Percentiles rank a stretch among this genome's conserved stretches.
Conservation (phyloP, 441 rosid species). For the Erodium moschatum region DNA sequence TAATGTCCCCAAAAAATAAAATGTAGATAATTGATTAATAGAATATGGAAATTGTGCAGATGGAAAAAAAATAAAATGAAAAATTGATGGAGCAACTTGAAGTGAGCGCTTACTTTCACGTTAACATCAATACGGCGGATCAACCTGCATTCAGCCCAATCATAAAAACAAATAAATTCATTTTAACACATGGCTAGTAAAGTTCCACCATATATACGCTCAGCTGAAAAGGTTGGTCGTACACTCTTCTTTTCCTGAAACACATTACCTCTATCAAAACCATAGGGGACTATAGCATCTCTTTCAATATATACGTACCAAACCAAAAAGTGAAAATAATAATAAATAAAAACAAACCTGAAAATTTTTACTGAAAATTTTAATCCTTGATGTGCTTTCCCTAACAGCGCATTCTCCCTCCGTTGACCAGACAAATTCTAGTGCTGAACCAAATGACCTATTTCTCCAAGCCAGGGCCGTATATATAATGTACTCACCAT, state of each 20-base stretch:
- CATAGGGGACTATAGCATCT: no score
- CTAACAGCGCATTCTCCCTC: no score
- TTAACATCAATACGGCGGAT: slow-evolving; percentile 94
- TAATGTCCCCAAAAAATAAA: slow-evolving; percentile 26
- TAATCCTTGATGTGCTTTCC: no score
- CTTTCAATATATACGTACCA: background rate
- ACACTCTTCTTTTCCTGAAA: slow-evolving; percentile 74
- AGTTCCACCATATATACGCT: slow-evolving; percentile 80
- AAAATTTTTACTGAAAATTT: no score
- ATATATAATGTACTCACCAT: no score
- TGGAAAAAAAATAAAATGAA: slow-evolving; percentile 13
- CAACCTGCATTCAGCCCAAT: slow-evolving; percentile 97
- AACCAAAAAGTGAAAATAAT: slow-evolving; percentile 13
- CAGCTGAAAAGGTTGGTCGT: slow-evolving; percentile 86
- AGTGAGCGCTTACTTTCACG: no score
- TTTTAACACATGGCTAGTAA: slow-evolving; percentile 93
- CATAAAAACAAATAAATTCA: slow-evolving; percentile 95
- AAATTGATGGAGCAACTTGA: slow-evolving; percentile 14
- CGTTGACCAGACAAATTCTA: no score
- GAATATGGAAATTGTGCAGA: slow-evolving; percentile 16
- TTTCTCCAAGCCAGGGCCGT: no score
- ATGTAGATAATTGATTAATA: slow-evolving; percentile 10
- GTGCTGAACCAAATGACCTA: no score
- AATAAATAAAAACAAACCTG: slow-evolving; percentile 48
- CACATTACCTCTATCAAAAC: no score